Evolutionary conservation across 768 basidiomycete species (phyloP).

Genomic region (Lentinula lateritia): DNA sequence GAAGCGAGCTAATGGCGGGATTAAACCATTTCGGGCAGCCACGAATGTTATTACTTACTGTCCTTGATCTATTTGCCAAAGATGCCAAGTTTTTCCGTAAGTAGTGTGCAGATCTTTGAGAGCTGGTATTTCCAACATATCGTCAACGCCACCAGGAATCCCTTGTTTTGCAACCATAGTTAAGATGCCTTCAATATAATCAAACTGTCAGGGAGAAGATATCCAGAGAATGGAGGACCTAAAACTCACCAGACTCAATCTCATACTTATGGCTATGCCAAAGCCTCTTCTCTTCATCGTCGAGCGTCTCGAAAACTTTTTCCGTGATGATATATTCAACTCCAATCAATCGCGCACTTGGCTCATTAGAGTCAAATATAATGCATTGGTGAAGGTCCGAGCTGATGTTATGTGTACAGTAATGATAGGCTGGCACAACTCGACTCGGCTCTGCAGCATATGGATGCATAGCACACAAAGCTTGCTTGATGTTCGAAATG

Average conservation of each 20-base stretch:
- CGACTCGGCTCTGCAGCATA: neutral
- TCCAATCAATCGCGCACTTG: conserved; percentile 43
- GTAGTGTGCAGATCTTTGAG: conserved; percentile 5
- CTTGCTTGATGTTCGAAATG: conserved; percentile 1
- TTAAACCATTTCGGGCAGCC: too few relatives aligned
- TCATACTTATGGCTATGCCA: conserved; percentile 54
- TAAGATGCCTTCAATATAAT: neutral
- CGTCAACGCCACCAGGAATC: neutral
- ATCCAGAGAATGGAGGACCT: too few relatives aligned
- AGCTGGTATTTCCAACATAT: neutral
- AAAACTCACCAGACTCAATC: conserved; percentile 18
- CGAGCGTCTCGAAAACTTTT: conserved; percentile 34
- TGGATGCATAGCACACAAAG: conserved; percentile 3
- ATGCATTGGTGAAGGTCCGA: conserved; percentile 26
- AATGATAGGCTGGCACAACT: conserved; percentile 2
- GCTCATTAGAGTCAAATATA: conserved; percentile 35
- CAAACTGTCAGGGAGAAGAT: neutral
- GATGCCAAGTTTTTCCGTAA: conserved; percentile 6
- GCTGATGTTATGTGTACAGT: conserved; percentile 4
- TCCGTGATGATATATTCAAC: conserved; percentile 49
- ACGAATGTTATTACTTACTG: neutral
- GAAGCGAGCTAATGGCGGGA: neutral
- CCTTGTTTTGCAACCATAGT: conserved; percentile 3
- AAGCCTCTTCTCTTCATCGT: conserved; percentile 40
- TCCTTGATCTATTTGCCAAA: conserved; percentile 4